These are phyloP conservation scores for Cryptosporidium meleagridis DNA, from an alignment of 169 alveolate genomes.

Conservation along the genomic window DNA sequence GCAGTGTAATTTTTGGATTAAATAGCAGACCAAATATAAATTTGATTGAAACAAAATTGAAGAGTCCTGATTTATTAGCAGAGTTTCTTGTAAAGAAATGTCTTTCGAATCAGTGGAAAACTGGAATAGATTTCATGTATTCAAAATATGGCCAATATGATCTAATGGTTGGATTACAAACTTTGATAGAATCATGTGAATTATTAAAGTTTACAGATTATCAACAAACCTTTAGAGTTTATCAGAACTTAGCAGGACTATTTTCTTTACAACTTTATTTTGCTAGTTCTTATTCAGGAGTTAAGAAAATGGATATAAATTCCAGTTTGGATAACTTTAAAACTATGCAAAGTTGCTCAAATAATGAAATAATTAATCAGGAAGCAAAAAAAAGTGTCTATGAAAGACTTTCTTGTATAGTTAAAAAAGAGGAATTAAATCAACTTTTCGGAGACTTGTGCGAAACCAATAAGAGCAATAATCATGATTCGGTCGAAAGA, in stretches of 20 bases:
- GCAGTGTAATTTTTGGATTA: not conserved
- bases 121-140: slow-evolving; percentile 4
- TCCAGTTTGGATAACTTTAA: not conserved
- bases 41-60: not conserved
- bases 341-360: not conserved
- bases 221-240: slow-evolving; percentile 18
- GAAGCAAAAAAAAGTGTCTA: not conserved
- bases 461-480: not conserved
- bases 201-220: slow-evolving; percentile 12
- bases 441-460: slow-evolving; percentile 5
- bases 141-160: slow-evolving; percentile 55
- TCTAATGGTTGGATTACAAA: slow-evolving; percentile 24
- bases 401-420: slow-evolving; percentile 5
- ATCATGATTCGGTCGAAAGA: not conserved
- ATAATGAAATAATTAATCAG: not conserved
- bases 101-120: slow-evolving; percentile 44
- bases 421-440: not conserved
- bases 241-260: slow-evolving; percentile 45
- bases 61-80: slow-evolving; percentile 17
- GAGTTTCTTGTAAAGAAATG: slow-evolving; percentile 55
- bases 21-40: not conserved
- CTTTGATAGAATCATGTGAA: slow-evolving; percentile 34
- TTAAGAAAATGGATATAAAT: not conserved
- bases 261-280: slow-evolving; percentile 49
- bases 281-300: not conserved